Base-by-base conservation (phyloP, 2,329 filamentous ascomycete genomes). In the Cladophialophora immunda region DNA sequence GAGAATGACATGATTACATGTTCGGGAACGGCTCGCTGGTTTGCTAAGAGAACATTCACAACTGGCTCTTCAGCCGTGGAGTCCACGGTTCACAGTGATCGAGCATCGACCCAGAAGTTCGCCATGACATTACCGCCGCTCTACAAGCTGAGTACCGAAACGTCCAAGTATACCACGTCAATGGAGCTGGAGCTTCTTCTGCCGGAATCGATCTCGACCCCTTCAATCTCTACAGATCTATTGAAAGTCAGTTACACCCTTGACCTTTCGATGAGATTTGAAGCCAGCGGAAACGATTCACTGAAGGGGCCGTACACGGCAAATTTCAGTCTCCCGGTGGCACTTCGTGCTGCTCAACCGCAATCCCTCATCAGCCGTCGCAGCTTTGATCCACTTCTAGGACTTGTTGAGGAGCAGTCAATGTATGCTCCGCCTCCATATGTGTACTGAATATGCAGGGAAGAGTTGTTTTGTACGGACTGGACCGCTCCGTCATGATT, bases 21-120 rank as follows among this genome's bases (percentile, higher is more conserved):
- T 30, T 68, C 68, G 3, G 53, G 70, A n/a, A 68, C 67, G 60
- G 55, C 67, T 6, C 53, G 66, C 36, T 71, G 70, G 70, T 67
- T 67, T 34, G 58, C 70, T 3, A 54, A 54, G 15, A 65, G 62
- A 50, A 64, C 61, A 3, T 71, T 71, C 55, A 66, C 45, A 15
- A 71, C 65, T 2, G 61, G 65, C 17, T 54, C 36, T 38, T 36
- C 65, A 9, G 62, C 63, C 2, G 45, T 60, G 7, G 63, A 64
- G 30, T 63, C 67, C 3, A 58, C 30, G 30, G 41, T 71, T 45
- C 30, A 55, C 54, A 66, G 50, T 38, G 57, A 54, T 34, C 62
- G 67, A 8, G 67, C 67, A 4, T 69, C 68, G 29, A 63, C 52
- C 6, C 70, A 71, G 52, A 58, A 65, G 32, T 30, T 64, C n/a